Conservation (phyloP, 345 rosid genomes). For the Lumnitzera littorea region DNA sequence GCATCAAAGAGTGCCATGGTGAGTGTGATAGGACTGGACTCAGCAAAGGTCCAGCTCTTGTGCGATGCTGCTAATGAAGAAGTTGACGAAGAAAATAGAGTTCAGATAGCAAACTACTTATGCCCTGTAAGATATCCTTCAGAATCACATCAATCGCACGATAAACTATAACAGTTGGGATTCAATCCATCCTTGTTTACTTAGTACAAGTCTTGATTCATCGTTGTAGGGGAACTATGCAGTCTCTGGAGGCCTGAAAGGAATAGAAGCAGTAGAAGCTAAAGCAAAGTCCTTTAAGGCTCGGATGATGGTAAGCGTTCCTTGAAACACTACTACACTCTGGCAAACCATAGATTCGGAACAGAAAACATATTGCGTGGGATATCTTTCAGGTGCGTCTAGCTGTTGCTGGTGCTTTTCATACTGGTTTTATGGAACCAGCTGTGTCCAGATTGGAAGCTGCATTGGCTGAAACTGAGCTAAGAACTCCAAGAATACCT, state of each 20-base stretch:
- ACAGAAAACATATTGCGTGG: conserved; percentile 2
- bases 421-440: conserved; percentile 95
- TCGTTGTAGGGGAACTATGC: conserved; percentile 81
- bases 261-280: conserved; percentile 87
- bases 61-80: conserved; percentile 95
- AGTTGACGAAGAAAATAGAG: conserved; percentile 71
- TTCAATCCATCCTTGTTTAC: neutral
- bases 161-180: neutral
- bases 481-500: conserved; percentile 79
- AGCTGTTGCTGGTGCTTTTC: conserved; percentile 96
- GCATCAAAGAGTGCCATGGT: conserved; percentile 95
- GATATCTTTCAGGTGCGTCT: conserved; percentile 60
- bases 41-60: conserved; percentile 73
- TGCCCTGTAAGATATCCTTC: conserved; percentile 53
- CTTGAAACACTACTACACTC: neutral
- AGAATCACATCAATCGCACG: neutral
- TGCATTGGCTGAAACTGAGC: conserved; percentile 69
- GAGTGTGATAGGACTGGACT: conserved; percentile 84
- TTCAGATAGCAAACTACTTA: conserved; percentile 89
- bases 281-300: conserved; percentile 95
- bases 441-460: conserved; percentile 94
- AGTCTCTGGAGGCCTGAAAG: conserved; percentile 91
- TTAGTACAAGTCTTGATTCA: neutral
- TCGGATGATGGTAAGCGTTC: conserved; percentile 66
- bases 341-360: neutral